Evolutionary conservation across 78 protist species (phyloP), one percentile per base, ranked within the genome.

Genomic region (Cavenderia fasciculata): DNA sequence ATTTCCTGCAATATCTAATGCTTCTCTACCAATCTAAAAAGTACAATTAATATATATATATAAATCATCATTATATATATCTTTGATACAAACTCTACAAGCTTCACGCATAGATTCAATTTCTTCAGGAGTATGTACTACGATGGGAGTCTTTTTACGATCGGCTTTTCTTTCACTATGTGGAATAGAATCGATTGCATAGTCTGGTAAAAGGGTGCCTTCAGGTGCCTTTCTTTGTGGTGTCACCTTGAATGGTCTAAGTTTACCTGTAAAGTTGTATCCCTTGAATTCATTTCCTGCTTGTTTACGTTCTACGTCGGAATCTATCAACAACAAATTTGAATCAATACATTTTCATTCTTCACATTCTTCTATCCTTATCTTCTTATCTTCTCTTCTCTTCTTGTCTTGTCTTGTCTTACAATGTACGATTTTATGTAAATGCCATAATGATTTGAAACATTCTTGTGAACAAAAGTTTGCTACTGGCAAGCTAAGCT

Each of bases 1-100:
- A 14, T 12, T 23, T 25, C 92, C 94, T 11, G 98, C 99, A 12
- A 82, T 33, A 88, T 97, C 99, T 1, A 97, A 65, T 29, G 96
- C 96, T 79, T 96, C 96, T n/a, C 98, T 92, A 18, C 87, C 74
- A 2, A 96, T 62, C 54, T 74, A 78, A 10, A 29, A 41, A 31
- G 31, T 43, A 59, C 27, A 47, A 10, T 59, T 69, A 16, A 16
- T 33, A 27, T 27, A n/a, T 41, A 29, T 36, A 25, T 34, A 5
- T 21, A 61, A 0, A 25, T n/a, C 34, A 77, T 43, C 10, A 19
- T 12, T 33, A 51, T 21, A 59, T 21, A 10, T 34, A 31, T 3
- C 1, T 14, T 36, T 6, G 3, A 21, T 73, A 21, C 29, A 31
- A 44, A 63, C 86, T 19, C 21, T 74, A 44, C 56, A 43, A 12